phyloP scores from a whole-genome alignment of 2,329 filamentous ascomycete species.

The Lasiodiplodia theobromae region DNA sequence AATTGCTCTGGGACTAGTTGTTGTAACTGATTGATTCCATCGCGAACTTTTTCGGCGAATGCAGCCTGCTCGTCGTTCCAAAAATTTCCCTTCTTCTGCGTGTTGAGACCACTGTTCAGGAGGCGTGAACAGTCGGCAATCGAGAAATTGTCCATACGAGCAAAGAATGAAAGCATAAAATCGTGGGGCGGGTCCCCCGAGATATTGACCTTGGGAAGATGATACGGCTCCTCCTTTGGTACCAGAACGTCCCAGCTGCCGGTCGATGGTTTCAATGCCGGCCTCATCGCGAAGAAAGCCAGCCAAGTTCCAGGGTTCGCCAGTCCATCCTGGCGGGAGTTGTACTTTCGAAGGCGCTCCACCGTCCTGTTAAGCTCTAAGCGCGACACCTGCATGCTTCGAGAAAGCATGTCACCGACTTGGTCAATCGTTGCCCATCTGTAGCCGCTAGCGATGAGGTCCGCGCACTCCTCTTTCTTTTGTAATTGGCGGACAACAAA shows the following conservation, averaged over 20 bases:
- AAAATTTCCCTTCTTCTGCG: constrained; percentile 26
- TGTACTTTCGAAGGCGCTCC: constrained; percentile 68
- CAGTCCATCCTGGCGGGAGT: constrained; percentile 47
- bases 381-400: constrained; percentile 75
- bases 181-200: constrained; percentile 38
- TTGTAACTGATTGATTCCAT: constrained; percentile 40
- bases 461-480: constrained; percentile 64
- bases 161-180: constrained; percentile 43
- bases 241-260: constrained; percentile 56
- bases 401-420: constrained; percentile 71
- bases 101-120: constrained; percentile 18
- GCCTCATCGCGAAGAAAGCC: constrained; percentile 48
- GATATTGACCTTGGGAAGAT: constrained; percentile 55
- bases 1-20: constrained; percentile 49
- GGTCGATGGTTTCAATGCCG: constrained; percentile 48
- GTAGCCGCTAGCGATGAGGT: constrained; percentile 74
- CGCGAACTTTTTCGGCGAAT: constrained; percentile 47
- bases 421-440: constrained; percentile 70
- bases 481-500: constrained; percentile 75
- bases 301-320: constrained; percentile 40
- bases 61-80: constrained; percentile 41
- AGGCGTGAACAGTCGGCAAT: constrained; percentile 35
- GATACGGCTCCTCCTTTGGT: constrained; percentile 47
- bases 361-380: constrained; percentile 68
- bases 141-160: constrained; percentile 33